phyloP scores from a whole-genome alignment of 768 basidiomycete genomes.

The Dioszegia hungarica region DNA sequence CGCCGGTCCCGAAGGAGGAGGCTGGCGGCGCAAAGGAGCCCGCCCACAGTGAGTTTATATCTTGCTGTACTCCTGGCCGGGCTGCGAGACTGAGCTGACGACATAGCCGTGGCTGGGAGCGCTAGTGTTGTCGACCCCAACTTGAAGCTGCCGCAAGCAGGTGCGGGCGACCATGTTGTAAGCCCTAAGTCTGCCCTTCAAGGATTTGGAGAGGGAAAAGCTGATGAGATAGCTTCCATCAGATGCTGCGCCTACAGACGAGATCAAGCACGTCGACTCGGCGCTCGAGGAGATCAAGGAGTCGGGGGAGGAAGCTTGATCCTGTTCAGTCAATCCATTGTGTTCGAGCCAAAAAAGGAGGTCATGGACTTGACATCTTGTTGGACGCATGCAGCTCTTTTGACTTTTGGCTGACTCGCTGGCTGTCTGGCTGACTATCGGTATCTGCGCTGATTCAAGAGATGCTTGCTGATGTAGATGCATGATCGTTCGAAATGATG shows the following conservation, averaged over 20 bases:
- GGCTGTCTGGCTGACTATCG: no score
- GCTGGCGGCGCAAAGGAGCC: slow-evolving; percentile 42
- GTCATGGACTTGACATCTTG: no score
- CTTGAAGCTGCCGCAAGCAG: slow-evolving; percentile 10
- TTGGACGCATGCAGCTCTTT: no score
- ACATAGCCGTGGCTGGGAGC: slow-evolving; percentile 34
- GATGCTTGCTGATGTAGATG: no score
- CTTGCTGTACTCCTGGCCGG: not conserved
- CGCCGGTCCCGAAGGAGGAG: slow-evolving; percentile 10
- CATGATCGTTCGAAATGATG: no score
- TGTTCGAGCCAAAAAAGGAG: no score
- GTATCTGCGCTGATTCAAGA: no score
- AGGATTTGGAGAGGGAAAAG: not conserved
- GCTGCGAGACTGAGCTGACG: not conserved
- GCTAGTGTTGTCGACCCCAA: slow-evolving; percentile 16
- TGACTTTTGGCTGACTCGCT: no score
- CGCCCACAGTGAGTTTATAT: slow-evolving; percentile 36
- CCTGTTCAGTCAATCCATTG: no score
- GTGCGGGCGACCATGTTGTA: slow-evolving; percentile 35
- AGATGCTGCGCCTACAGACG: slow-evolving; percentile 20
- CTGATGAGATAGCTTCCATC: slow-evolving; percentile 21
- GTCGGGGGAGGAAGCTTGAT: slow-evolving; percentile 8
- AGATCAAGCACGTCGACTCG: slow-evolving; percentile 40
- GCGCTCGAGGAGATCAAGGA: slow-evolving; percentile 39
- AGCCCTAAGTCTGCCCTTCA: slow-evolving; percentile 11